Base-by-base conservation (phyloP, 2,329 filamentous ascomycete genomes). In the Cercospora sp. region DNA sequence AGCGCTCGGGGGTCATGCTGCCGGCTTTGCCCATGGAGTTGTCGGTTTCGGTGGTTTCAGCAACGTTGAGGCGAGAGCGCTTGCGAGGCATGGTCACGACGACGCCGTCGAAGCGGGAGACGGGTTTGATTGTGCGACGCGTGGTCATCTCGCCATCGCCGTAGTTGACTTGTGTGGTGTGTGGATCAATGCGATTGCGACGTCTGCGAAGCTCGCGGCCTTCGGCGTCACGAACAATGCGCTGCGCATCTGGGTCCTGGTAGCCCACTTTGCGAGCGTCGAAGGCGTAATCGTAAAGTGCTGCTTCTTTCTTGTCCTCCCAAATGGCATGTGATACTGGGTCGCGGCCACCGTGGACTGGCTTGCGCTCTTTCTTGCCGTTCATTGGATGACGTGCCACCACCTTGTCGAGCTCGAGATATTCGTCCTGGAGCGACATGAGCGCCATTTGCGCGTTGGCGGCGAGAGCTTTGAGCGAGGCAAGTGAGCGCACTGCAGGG, bases 271-370 rank as follows among this genome's bases (percentile, higher is more conserved):
- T 83, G 72, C 85, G 85, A 0, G 84, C 77, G 69, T 87, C 85
- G 74, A 86, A 86, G 36, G 81, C 82, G 75, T 88, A 89, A 65
- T 86, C 85, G 73, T 89, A 89, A 0, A 89, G 78, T 66, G 84
- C 83, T 1, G 87, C 83, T 77, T 89, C 87, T 71, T 88, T 88
- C 76, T 84, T 84, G 71, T 87, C 87, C 73, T 88, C 86, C 68
- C 82, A 88, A 2, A 86, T 75, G n/a, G 79, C 77, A 5, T 79
- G 77, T 12, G 81, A 78, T 28, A 83, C 73, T 10, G 85, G 83
- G 20, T 80, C 75, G 20, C 82, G 79, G 12, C 82, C 82, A 20
- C 83, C 83, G 66, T 82, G 82, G 31, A 80, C 81, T 7, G 84
- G 80, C 69, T 86, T 85, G 67, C 86, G 84, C 3, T 84, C 82